A percentile compares a stretch with the other conserved stretches of the same genome.
These are phyloP conservation scores for Athelia sp. DNA, from an alignment of 1,284 basidiomycete genomes.

Conservation along the genomic window DNA sequence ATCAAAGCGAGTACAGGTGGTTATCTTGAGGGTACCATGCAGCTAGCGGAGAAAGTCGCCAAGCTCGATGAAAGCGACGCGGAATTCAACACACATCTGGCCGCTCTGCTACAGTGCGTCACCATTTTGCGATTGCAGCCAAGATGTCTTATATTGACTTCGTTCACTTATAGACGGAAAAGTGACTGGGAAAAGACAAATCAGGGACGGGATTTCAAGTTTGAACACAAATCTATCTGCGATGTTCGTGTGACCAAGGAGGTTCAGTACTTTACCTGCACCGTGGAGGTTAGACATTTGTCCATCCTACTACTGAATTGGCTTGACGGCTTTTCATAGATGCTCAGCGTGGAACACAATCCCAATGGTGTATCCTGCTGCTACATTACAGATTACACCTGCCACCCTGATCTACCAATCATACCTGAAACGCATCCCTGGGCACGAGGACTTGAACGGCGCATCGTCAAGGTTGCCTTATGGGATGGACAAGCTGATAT, in stretches of 20 bases:
- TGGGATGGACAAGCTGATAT: constrained; percentile 42
- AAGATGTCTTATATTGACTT: constrained; percentile 5
- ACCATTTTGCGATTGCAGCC: background rate
- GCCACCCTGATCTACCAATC: constrained; percentile 36
- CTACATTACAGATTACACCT: constrained; percentile 67
- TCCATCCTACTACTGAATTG: constrained; percentile 1
- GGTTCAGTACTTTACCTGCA: constrained; percentile 43
- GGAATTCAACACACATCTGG: constrained; percentile 32
- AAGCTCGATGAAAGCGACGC: constrained; percentile 37
- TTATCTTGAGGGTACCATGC: constrained; percentile 48
- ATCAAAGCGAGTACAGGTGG: constrained; percentile 35
- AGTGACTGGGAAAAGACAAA: constrained; percentile 33
- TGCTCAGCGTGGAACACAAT: constrained; percentile 37
- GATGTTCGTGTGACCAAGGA: constrained; percentile 31
- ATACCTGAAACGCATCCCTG: constrained; percentile 26
- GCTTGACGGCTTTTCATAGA: constrained; percentile 25
- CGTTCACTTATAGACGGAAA: constrained; percentile 42
- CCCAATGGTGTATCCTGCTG: constrained; percentile 31
- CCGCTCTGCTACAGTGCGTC: constrained; percentile 49
- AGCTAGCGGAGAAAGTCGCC: constrained; percentile 36
- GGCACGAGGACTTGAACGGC: constrained; percentile 37
- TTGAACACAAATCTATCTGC: constrained; percentile 41
- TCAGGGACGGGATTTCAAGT: constrained; percentile 20
- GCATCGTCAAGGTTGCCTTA: constrained; percentile 50
- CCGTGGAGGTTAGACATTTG: constrained; percentile 45